Evolutionary conservation across 257 asterid species (phyloP).

Genomic region (Penstemon barbatus): DNA sequence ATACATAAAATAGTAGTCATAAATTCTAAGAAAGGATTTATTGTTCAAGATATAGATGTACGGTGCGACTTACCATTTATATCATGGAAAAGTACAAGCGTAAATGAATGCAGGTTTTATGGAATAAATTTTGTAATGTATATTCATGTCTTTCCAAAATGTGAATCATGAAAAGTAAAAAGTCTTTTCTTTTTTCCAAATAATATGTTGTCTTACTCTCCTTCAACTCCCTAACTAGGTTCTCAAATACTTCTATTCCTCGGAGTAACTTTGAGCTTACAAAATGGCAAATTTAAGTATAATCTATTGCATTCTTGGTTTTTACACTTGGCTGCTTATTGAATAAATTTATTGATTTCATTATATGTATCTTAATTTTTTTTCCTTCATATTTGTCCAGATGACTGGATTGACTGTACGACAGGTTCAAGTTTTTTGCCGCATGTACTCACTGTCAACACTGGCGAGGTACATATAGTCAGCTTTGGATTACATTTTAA

Average conservation of each 20-base stretch:
- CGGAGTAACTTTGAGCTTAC: not conserved
- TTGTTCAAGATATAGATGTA: not conserved
- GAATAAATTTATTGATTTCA: not conserved
- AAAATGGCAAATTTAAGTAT: not conserved
- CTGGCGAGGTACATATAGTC: slow-evolving; percentile 63
- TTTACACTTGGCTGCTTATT: not conserved
- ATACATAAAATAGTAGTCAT: no score
- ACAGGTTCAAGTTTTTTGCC: slow-evolving; percentile 75
- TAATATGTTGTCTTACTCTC: not conserved
- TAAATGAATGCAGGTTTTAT: no score
- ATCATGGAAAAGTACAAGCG: not conserved
- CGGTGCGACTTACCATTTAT: not conserved
- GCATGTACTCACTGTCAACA: slow-evolving; percentile 56
- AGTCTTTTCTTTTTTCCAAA: not conserved
- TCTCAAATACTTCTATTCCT: not conserved
- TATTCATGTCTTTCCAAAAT: not conserved
- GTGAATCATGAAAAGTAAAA: not conserved
- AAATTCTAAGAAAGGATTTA: no score
- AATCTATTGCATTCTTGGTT: not conserved
- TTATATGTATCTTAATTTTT: slow-evolving; percentile 9
- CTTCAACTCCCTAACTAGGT: not conserved
- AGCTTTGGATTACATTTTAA: no score
- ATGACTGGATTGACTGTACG: slow-evolving; percentile 58
- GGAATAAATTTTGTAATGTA: no score
- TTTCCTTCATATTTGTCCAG: slow-evolving; percentile 35